Conservation (phyloP, 1,284 basidiomycete genomes). For the Takashimella tepidaria region DNA sequence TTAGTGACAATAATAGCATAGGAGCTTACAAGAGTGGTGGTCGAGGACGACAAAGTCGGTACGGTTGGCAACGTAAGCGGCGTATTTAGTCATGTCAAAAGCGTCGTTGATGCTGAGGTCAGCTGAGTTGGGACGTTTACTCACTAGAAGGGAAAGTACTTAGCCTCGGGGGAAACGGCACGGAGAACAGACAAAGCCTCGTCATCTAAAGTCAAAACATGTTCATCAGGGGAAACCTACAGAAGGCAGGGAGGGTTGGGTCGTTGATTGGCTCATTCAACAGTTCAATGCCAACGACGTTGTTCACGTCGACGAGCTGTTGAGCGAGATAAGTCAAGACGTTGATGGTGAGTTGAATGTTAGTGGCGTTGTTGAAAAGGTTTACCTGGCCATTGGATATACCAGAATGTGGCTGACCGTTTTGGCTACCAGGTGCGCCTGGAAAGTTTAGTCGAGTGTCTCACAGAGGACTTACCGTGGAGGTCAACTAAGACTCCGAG, state of each 20-base stretch:
- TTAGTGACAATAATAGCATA: constrained; percentile 3
- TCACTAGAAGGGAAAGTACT: constrained; percentile 58
- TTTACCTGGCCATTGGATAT: constrained; percentile 59
- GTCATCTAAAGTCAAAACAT: constrained; percentile 40
- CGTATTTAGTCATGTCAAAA: constrained; percentile 60
- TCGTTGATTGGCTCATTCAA: constrained; percentile 62
- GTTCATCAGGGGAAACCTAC: constrained; percentile 35
- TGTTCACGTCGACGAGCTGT: constrained; percentile 59
- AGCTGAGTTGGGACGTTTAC: not conserved
- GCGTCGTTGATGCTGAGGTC: constrained; percentile 58
- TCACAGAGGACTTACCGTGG: constrained; percentile 57
- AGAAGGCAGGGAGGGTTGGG: constrained; percentile 22
- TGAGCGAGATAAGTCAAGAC: constrained; percentile 58
- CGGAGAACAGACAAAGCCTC: constrained; percentile 58
- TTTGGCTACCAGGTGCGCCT: constrained; percentile 24
- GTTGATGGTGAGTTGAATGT: constrained; percentile 58
- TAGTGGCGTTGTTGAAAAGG: constrained; percentile 55
- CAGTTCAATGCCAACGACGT: constrained; percentile 70
- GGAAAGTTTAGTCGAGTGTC: not conserved
- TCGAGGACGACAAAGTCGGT: constrained; percentile 69
- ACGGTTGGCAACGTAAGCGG: constrained; percentile 55
- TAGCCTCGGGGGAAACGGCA: constrained; percentile 50
- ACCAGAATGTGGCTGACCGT: constrained; percentile 62
- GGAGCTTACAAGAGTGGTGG: constrained; percentile 57
- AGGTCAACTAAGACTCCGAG: constrained; percentile 71